phyloP scores from a whole-genome alignment of 179 eudicot genomes.

The Silene vulgaris region DNA sequence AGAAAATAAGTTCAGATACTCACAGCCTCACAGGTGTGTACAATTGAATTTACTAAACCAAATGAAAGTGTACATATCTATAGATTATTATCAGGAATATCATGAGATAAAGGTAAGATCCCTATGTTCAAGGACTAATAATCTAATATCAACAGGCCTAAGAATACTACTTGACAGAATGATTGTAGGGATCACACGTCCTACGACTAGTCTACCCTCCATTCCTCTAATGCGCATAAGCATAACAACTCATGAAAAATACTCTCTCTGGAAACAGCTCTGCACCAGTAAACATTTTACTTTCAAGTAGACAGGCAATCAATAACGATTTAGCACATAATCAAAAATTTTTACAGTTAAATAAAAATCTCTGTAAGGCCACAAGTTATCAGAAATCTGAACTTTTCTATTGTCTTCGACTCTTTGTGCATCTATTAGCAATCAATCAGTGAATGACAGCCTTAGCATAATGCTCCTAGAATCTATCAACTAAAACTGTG shows the following conservation, averaged over 20 bases:
- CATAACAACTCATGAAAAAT: background rate
- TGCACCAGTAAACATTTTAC: background rate
- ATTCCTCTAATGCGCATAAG: background rate
- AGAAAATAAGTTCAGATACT: background rate
- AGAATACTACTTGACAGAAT: background rate
- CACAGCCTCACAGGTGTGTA: background rate
- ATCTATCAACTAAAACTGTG: background rate
- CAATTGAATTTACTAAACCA: background rate
- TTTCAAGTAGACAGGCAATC: slow-evolving; percentile 1
- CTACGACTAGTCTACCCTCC: background rate
- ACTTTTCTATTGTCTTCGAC: background rate
- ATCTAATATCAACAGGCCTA: background rate
- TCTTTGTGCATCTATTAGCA: background rate
- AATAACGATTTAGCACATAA: background rate
- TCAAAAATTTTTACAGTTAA: background rate
- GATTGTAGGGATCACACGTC: background rate
- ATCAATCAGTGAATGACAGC: background rate
- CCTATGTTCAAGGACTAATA: background rate
- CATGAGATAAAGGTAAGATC: background rate
- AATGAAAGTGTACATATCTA: background rate
- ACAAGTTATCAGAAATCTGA: background rate
- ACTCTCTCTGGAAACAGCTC: background rate
- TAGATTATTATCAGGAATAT: background rate
- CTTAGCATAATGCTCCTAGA: background rate
- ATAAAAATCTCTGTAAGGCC: background rate